phyloP scores from a whole-genome alignment of 1,284 basidiomycete species.

The Irpex sp. region DNA sequence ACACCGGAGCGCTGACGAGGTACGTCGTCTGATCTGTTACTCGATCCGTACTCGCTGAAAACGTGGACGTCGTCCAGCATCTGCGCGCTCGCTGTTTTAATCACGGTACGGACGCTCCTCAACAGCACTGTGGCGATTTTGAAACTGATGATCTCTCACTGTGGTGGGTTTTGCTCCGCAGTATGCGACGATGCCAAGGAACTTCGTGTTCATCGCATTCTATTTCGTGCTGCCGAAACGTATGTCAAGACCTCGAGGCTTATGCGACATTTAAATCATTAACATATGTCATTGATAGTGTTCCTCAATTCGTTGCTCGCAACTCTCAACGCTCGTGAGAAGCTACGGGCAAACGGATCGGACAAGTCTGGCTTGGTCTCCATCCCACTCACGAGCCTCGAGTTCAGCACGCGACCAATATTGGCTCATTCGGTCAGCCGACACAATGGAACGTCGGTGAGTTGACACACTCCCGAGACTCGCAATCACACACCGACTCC shows the following conservation, averaged over 20 bases:
- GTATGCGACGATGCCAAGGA: slow-evolving; percentile 35
- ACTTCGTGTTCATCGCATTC: slow-evolving; percentile 36
- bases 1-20: slow-evolving; percentile 19
- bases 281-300: slow-evolving; percentile 23
- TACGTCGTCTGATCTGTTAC: neutral
- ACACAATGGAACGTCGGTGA: neutral
- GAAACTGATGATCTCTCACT: neutral
- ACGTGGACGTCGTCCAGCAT: slow-evolving; percentile 9
- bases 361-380: slow-evolving; percentile 11
- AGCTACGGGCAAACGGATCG: slow-evolving; percentile 20
- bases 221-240: slow-evolving; percentile 36
- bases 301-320: slow-evolving; percentile 38
- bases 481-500: neutral
- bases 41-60: slow-evolving; percentile 10
- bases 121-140: neutral
- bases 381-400: slow-evolving; percentile 12
- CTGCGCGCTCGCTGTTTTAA: slow-evolving; percentile 29
- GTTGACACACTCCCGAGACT: neutral
- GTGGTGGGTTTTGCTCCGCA: slow-evolving; percentile 10
- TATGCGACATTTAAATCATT: neutral
- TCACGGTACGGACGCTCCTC: slow-evolving; percentile 25
- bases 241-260: slow-evolving; percentile 14
- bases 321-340: slow-evolving; percentile 34
- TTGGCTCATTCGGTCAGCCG: neutral
- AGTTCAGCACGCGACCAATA: neutral